Evolutionary conservation across 306 rosid genomes (phyloP).

Genomic region (Datisca glomerata): DNA sequence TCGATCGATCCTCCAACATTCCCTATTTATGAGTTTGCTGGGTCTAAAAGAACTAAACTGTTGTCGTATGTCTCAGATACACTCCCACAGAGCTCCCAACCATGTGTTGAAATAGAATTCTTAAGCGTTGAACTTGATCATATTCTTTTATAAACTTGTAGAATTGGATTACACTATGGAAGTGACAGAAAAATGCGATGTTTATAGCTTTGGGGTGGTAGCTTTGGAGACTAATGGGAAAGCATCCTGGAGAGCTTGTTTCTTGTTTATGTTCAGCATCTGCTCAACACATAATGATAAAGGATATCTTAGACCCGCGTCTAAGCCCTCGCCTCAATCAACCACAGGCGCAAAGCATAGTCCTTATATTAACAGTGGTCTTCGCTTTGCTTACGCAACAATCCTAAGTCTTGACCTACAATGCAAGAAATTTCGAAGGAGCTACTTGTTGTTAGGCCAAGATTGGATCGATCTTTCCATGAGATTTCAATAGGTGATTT

Average conservation of each 20-base stretch:
- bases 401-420: constrained; percentile 13
- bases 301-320: constrained; percentile 10
- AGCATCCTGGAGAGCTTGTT: constrained; percentile 14
- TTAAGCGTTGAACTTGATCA: background rate
- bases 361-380: constrained; percentile 1
- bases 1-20: background rate
- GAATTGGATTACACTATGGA: constrained; percentile 11
- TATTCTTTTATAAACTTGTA: background rate
- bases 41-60: too few relatives aligned
- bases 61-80: too few relatives aligned
- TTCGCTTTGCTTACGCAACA: too few relatives aligned
- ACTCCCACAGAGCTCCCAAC: too few relatives aligned
- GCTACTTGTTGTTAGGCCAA: constrained; percentile 5
- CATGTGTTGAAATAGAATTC: too few relatives aligned
- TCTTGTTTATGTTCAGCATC: constrained; percentile 1
- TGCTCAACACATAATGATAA: background rate
- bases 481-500: constrained; percentile 14
- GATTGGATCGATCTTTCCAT: background rate
- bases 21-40: too few relatives aligned
- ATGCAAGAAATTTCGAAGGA: constrained; percentile 10
- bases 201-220: too few relatives aligned
- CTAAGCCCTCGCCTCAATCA: background rate
- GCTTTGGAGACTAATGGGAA: constrained; percentile 23
- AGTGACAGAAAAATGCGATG: too few relatives aligned
- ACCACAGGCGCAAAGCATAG: background rate